These are phyloP conservation scores for Ceratopteris richardii DNA, from an alignment of 75 land plant genomes.

Conservation along the genomic window DNA sequence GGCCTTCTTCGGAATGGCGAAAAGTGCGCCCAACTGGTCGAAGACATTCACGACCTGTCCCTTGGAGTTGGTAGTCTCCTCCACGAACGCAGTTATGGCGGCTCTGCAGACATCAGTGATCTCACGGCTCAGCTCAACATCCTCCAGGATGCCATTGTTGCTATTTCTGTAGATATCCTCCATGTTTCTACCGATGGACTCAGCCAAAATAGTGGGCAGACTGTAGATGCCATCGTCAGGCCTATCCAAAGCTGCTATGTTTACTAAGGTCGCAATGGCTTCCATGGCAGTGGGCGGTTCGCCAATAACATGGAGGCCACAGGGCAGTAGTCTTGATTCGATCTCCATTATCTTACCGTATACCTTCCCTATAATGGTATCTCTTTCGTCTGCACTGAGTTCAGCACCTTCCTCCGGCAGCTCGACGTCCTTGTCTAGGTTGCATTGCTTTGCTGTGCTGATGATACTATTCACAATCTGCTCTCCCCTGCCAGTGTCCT, in stretches of 20 bases:
- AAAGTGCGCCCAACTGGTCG: conserved; percentile 50
- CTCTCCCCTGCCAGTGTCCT: conserved; percentile 85
- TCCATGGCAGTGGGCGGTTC: conserved; percentile 97
- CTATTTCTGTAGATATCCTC: conserved; percentile 86
- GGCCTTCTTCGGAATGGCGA: conserved; percentile 71
- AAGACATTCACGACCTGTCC: conserved; percentile 93
- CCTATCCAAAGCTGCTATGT: conserved; percentile 94
- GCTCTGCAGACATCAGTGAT: conserved; percentile 90
- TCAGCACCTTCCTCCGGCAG: conserved; percentile 83
- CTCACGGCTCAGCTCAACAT: conserved; percentile 69
- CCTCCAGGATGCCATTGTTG: conserved; percentile 77
- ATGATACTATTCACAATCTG: conserved; percentile 92
- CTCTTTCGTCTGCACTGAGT: conserved; percentile 57
- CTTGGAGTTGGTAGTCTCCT: conserved; percentile 53
- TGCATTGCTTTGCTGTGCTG: conserved; percentile 95
- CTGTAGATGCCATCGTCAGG: conserved; percentile 80
- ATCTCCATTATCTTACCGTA: conserved; percentile 99
- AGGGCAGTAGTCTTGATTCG: conserved; percentile 86
- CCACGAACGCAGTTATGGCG: conserved; percentile 70
- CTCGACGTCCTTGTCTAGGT: conserved; percentile 93
- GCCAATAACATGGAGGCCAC: conserved; percentile 95
- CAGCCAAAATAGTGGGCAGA: conserved; percentile 80
- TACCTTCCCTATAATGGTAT: conserved; percentile 86
- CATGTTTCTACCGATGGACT: conserved; percentile 66
- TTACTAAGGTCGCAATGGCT: conserved; percentile 95